Conservation (phyloP, 164 flowering plant species). For the Warburgia ugandensis region DNA sequence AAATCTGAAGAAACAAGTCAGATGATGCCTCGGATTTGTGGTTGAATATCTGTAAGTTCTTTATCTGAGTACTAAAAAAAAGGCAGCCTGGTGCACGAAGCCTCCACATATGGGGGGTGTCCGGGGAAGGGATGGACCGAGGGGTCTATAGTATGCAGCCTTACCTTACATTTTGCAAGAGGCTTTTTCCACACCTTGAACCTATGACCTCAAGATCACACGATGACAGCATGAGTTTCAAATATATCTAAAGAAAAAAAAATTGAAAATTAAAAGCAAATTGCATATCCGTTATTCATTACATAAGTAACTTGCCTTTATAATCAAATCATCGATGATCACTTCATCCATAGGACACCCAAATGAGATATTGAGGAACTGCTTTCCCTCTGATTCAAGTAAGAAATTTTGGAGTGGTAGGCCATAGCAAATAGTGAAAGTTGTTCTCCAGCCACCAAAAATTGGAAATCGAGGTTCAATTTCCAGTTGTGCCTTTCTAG, state of each 20-base stretch:
- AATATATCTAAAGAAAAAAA: neutral
- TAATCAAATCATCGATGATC: conserved; percentile 61
- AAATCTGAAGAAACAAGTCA: too few relatives aligned
- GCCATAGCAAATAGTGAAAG: conserved; percentile 91
- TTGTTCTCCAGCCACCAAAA: conserved; percentile 96
- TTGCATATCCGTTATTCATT: neutral
- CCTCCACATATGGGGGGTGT: too few relatives aligned
- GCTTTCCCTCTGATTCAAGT: conserved; percentile 67
- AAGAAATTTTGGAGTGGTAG: conserved; percentile 81
- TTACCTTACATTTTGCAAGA: too few relatives aligned
- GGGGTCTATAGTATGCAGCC: too few relatives aligned
- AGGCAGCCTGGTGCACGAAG: too few relatives aligned
- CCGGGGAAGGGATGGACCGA: too few relatives aligned
- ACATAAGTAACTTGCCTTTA: conserved; percentile 48
- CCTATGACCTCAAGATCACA: too few relatives aligned
- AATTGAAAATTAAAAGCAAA: neutral
- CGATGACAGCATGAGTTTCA: neutral
- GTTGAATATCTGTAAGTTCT: too few relatives aligned
- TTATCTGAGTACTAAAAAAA: too few relatives aligned
- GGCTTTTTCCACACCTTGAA: too few relatives aligned
- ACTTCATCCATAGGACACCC: conserved; percentile 68
- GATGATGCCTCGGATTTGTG: too few relatives aligned
- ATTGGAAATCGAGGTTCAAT: conserved; percentile 93
- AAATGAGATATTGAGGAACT: conserved; percentile 68
- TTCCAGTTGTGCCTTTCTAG: conserved; percentile 73